Evolutionary conservation across 495 filamentous ascomycete species (phyloP).

Genomic region (Xanthoparmelia taractica): DNA sequence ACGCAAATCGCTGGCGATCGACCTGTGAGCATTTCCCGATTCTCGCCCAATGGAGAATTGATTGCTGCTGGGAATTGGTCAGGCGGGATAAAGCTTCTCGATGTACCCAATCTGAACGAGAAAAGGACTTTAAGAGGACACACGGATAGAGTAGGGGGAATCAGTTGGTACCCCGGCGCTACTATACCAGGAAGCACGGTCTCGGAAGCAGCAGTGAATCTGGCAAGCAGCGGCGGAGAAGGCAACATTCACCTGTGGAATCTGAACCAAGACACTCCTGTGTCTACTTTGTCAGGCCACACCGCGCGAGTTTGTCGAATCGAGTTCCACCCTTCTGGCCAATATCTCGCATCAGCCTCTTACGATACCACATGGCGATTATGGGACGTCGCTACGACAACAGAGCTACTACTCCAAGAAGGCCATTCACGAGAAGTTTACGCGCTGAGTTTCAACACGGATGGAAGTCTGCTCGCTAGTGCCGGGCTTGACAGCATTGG

Average conservation of each 20-base stretch:
- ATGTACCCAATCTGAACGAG: conserved; percentile 73
- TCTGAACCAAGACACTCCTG: conserved; percentile 68
- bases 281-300: conserved; percentile 79
- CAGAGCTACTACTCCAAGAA: conserved; percentile 84
- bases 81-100: conserved; percentile 76
- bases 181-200: conserved; percentile 62
- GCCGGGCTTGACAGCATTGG: conserved; percentile 91
- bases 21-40: conserved; percentile 80
- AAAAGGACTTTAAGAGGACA: conserved; percentile 70
- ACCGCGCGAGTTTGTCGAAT: conserved; percentile 79
- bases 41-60: conserved; percentile 76
- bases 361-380: conserved; percentile 96
- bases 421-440: conserved; percentile 92
- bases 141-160: conserved; percentile 76
- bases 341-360: conserved; percentile 85
- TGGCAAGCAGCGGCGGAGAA: conserved; percentile 88
- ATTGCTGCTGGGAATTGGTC: conserved; percentile 89
- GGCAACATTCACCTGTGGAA: conserved; percentile 89
- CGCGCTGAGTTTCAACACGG: conserved; percentile 76
- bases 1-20: conserved; percentile 88
- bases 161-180: conserved; percentile 83
- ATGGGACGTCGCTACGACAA: conserved; percentile 83
- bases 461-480: conserved; percentile 83
- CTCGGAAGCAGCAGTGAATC: conserved; percentile 66
- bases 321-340: conserved; percentile 89